Base-by-base conservation (phyloP, 139 green algal species). In the Chlamydomonas incerta region DNA sequence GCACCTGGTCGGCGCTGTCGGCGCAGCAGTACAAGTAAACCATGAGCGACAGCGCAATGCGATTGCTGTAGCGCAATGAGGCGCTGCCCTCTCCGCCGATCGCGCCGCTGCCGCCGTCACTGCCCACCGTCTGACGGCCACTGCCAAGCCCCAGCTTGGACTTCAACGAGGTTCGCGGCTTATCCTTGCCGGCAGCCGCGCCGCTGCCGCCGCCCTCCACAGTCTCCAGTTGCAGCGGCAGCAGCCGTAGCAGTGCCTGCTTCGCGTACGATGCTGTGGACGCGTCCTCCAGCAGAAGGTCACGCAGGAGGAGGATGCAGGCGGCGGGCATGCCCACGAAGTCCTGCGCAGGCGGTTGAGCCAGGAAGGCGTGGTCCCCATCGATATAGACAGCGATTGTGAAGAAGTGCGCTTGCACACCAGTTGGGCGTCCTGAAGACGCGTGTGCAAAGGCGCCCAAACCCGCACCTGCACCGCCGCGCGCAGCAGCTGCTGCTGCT, bases 1-100 rank as follows among this genome's bases (percentile, higher is more conserved):
- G 0, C 31, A 83, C 77, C 62, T 83, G 77, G n/a, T 83, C 77
- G 15, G 41, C 60, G 9, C 11, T 66, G n/a, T 83, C 77, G 18
- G 74, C 63, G 46, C 17, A 66, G 62, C 77, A 83, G 77, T 67
- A 83, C 63, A 83, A 65, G n/a, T 83, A 29, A 5, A 83, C n/a
- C 6, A 83, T 46, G 41, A 74, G 26, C 29, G 77, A 65, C 41
- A 83, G 65, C 20, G 63, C 63, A 1, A 83, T 83, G 41, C 63
- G 77, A 17, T 41, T 29, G 3, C 37, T 47, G 62, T 37, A 65
- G 34, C 60, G 52, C 11, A 37, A 28, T 1, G 60, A 14, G 0
- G 60, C 26, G 41, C 26, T 23, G 4, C 35, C 26, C 26, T 71
- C 57, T 0, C 33, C 20, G 34, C 14, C 8, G 5, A 8, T 2